Base-by-base conservation (phyloP, 106 monocot species). In the Triglochin maritima region DNA sequence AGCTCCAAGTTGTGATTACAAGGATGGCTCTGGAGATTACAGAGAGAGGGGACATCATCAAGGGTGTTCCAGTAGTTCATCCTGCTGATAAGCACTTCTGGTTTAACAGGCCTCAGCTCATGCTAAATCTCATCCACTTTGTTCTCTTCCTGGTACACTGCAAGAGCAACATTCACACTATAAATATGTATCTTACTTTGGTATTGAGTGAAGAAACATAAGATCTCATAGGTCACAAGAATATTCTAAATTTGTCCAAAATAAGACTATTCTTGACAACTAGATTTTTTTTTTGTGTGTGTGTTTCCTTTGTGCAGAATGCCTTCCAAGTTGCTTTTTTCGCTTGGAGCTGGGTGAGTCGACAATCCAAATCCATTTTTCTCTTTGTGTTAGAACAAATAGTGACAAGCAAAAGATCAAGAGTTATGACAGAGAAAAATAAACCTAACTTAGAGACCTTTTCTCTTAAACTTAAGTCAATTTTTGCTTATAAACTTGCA, bases 311-410 rank as follows among this genome's bases (percentile, higher is more conserved):
- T 59, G 52, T 76, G 54, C 80, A 80, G 80, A 80, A 80, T 57
- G 80, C 80, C 8, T 80, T 80, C 57, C 80, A 80, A 50, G 56
- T 80, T 50, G 80, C 76, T 6, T 80, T 80, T 67, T 71, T 80
- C 16, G 71, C 56, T 4, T 76, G 67, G 69, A 79, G 69, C 17
- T 69, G 60, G 73, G 79, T 79, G 65, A 79, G 69, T 3, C 7
- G 45, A 8, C 10, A 14, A 44, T 9, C 10, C 6, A 44, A 3
- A 68, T 56, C 4, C 3, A 46, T n/a, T 13, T n/a, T 46, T 46
- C 10, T 12, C 47, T 5, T 71, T 59, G 8, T 50, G 11, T 13
- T 49, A 29, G 29, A 0, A 29, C 29, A 29, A 29, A 29, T 29
- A 29, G 29, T 29, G 29, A 29, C 29, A 29, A 29, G 29, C 29